Conservation (phyloP, 179 eudicot species). For the Beta lomatogona region DNA sequence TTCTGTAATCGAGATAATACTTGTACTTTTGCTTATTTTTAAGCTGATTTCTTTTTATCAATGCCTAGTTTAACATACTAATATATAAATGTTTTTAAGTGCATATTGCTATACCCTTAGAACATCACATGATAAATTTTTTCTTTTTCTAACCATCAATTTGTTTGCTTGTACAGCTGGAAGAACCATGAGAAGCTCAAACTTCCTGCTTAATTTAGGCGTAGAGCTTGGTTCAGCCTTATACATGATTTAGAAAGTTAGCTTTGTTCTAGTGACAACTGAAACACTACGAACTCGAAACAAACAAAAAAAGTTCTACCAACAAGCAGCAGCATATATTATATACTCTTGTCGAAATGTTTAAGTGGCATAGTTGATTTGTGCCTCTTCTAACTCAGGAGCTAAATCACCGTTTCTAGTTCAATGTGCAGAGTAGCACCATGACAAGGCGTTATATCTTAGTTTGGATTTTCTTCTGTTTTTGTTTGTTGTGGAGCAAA, state of each 20-base stretch:
- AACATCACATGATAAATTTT: neutral
- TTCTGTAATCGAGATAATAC: too few relatives aligned
- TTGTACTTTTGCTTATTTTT: neutral
- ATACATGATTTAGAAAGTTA: neutral
- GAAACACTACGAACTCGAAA: neutral
- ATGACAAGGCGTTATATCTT: neutral
- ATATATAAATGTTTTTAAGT: neutral
- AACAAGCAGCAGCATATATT: neutral
- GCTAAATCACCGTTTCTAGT: neutral
- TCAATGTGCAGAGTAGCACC: neutral
- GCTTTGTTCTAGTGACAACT: neutral
- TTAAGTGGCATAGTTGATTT: neutral
- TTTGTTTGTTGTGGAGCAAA: too few relatives aligned
- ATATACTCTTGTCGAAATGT: neutral
- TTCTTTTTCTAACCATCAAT: constrained; percentile 3
- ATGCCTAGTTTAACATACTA: neutral
- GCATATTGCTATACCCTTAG: neutral
- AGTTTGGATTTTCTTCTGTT: neutral
- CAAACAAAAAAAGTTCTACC: neutral
- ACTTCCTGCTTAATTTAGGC: constrained; percentile 36
- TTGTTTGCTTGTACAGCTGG: constrained; percentile 35
- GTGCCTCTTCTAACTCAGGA: constrained; percentile 17
- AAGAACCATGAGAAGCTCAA: constrained; percentile 46
- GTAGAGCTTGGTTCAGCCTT: neutral
- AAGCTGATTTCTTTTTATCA: neutral